Percentiles rank a stretch among this genome's conserved stretches.
Evolutionary conservation across 2,329 filamentous ascomycete genomes (phyloP).

Genomic region (Paracamarosporium sp.): DNA sequence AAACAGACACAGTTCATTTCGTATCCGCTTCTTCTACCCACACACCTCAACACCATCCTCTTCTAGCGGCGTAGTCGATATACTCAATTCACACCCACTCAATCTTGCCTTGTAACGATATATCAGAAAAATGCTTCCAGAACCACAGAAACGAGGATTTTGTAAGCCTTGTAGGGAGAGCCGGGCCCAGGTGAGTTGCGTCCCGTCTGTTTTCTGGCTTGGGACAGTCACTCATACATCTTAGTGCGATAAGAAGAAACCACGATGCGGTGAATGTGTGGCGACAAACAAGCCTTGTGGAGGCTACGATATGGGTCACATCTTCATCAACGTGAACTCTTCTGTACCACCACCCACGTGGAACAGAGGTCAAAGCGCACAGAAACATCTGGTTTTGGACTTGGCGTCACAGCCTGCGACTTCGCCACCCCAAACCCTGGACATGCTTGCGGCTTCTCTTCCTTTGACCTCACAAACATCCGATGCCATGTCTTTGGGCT

Average conservation of each 20-base stretch:
- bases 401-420: constrained; percentile 20
- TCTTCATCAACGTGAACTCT: constrained; percentile 31
- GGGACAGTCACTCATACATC: constrained; percentile 1
- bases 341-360: constrained; percentile 22
- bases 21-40: neutral
- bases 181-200: constrained; percentile 13
- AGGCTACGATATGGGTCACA: constrained; percentile 25
- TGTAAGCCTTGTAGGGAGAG: constrained; percentile 25
- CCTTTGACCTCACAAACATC: neutral
- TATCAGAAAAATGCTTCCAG: constrained; percentile 16
- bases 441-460: neutral
- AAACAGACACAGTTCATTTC: neutral
- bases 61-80: neutral
- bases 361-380: constrained; percentile 25
- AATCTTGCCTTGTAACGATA: neutral
- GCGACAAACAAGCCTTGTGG: constrained; percentile 22
- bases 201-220: neutral
- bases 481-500: neutral
- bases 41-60: neutral
- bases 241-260: constrained; percentile 30
- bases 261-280: constrained; percentile 25
- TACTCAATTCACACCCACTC: neutral
- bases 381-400: constrained; percentile 28
- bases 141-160: constrained; percentile 13
- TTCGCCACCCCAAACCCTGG: constrained; percentile 9